Base-by-base conservation (phyloP, 1,284 basidiomycete genomes). In the Dichomitus squalens region DNA sequence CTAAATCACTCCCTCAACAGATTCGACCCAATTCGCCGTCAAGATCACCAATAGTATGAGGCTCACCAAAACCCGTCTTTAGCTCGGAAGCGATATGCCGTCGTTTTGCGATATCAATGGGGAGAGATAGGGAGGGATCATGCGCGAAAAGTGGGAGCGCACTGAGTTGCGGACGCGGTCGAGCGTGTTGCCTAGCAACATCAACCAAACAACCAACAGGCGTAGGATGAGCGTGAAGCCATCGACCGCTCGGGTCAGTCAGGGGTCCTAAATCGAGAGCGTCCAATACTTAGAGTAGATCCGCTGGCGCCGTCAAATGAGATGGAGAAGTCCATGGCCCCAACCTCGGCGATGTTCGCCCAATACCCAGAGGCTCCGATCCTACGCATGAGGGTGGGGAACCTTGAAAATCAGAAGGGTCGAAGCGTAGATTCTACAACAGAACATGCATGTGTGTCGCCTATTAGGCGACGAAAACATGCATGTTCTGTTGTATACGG, bases 181-280 rank as follows among this genome's bases (percentile, higher is more conserved):
- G 18, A 93, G 84, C 0, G 93, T 95, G 3, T 94, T 80, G 4
- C 87, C 87, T 0, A 87, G 87, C 0, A 90, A 77, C 63, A 90
- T 88, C 16, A 83, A 88, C 21, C 87, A 92, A 66, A 92, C 88
- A 55, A 94, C 75, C 1, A 88, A 83, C 0, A 92, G 90, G 0
- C n/a, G n/a, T n/a, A n/a, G n/a, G n/a, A n/a, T n/a, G n/a, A n/a
- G n/a, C n/a, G 92, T 94, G 50, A 88, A 67, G 40, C 92, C 70
- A 59, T 91, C 87, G 50, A 86, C 60, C 23, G 79, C 88, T 86
- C 11, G 8, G 14, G 11, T 11, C n/a, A 11, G 14, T 14, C n/a
- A 5, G 12, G 35, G 6, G 35, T 9, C 1, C 35, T 14, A 36
- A 5, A 2, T 36, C 11, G 5, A 12, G 9, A 16, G 35, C 12